Evolutionary conservation across 2,329 filamentous ascomycete genomes (phyloP).

Genomic region (Talaromyces sp.): DNA sequence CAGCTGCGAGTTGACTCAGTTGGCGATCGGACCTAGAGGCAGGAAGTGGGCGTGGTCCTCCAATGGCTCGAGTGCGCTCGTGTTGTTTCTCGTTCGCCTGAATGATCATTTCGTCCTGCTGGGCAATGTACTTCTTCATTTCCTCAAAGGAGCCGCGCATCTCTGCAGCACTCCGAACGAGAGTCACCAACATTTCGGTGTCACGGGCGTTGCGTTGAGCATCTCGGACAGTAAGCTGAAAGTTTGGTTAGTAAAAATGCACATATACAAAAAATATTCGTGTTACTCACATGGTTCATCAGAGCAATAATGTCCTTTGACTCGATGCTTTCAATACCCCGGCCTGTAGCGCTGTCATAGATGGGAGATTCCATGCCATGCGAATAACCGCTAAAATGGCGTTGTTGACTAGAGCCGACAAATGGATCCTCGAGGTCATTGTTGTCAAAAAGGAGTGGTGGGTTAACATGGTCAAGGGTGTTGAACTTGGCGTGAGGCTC

Average conservation of each 20-base stretch:
- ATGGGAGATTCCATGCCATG: constrained; percentile 86
- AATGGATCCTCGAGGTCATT: constrained; percentile 47
- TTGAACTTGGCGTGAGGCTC: constrained; percentile 46
- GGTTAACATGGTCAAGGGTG: constrained; percentile 48
- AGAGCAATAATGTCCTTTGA: constrained; percentile 94
- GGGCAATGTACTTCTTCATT: constrained; percentile 85
- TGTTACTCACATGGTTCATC: constrained; percentile 78
- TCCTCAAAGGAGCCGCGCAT: constrained; percentile 97
- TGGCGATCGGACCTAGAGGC: constrained; percentile 56
- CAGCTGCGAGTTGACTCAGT: constrained; percentile 40
- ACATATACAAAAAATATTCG: not conserved
- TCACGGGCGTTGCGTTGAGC: constrained; percentile 93
- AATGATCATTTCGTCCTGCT: constrained; percentile 86
- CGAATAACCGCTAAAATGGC: constrained; percentile 81
- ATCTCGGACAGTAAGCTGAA: constrained; percentile 83
- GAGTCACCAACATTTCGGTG: constrained; percentile 89
- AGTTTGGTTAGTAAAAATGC: constrained; percentile 22
- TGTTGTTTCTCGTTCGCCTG: constrained; percentile 82
- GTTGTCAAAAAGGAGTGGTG: constrained; percentile 44
- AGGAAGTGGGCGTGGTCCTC: constrained; percentile 81
- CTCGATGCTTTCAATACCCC: constrained; percentile 84
- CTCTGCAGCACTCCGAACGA: constrained; percentile 89
- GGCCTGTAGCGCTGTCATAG: constrained; percentile 84
- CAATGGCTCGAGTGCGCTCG: constrained; percentile 76
- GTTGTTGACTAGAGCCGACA: constrained; percentile 56